phyloP scores from a whole-genome alignment of 495 filamentous ascomycete species.

The Amphirosellinia nigrospora region DNA sequence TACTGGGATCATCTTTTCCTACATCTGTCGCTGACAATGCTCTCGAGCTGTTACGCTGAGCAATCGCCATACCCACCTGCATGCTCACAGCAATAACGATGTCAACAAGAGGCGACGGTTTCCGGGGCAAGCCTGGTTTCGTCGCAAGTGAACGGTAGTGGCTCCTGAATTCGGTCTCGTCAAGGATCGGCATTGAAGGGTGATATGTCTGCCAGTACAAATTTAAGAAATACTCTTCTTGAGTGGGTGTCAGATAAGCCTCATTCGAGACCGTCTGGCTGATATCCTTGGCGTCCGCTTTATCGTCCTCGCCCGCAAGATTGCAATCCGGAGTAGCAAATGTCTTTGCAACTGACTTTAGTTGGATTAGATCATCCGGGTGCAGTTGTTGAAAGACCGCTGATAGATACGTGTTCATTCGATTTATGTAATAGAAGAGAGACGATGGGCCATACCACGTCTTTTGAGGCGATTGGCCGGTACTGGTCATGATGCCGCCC shows the following conservation, averaged over 20 bases:
- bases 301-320: constrained; percentile 19
- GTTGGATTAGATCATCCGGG: constrained; percentile 29
- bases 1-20: constrained; percentile 46
- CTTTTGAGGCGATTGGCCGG: constrained; percentile 36
- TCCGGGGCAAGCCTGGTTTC: constrained; percentile 40
- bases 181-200: constrained; percentile 44
- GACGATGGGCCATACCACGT: constrained; percentile 50
- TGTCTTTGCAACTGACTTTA: constrained; percentile 27
- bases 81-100: constrained; percentile 62
- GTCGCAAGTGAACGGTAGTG: constrained; percentile 58
- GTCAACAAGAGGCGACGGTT: constrained; percentile 60
- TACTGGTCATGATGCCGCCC: constrained; percentile 38
- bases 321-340: constrained; percentile 29
- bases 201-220: constrained; percentile 60
- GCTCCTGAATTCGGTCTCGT: constrained; percentile 54
- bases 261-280: constrained; percentile 22
- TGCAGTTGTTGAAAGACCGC: constrained; percentile 39
- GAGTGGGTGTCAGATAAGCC: constrained; percentile 36
- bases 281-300: constrained; percentile 13
- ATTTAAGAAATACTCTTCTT: constrained; percentile 57
- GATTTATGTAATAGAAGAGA: constrained; percentile 47
- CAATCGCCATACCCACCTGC: constrained; percentile 52
- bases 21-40: constrained; percentile 22
- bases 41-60: constrained; percentile 32
- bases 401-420: constrained; percentile 44